Evolutionary conservation across 148 eudicot genomes (phyloP), one percentile per base, ranked within the genome.

Genomic region (Persicaria tinctoria): DNA sequence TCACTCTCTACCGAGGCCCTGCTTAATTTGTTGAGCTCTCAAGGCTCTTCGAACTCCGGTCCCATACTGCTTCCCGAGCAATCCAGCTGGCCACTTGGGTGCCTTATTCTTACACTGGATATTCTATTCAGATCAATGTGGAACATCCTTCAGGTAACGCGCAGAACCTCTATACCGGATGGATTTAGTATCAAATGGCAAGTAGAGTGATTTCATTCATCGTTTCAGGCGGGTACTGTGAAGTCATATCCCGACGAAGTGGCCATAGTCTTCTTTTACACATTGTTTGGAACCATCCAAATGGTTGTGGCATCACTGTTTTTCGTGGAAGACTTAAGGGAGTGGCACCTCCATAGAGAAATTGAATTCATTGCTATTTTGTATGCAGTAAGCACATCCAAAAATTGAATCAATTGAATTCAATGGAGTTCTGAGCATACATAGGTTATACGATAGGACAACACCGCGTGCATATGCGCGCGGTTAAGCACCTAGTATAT

Each of bases 211-310:
- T 51, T 51, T 11, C 16, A 51, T 51, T 59, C 66, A 59, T 59
- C 41, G 2, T 59, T 59, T 20, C 47, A 64, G 70, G 70, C 69
- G 27, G 69, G 38, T 11, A 63, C 69, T 32, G 69, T 14, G 5
- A 63, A 63, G 45, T 11, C 14, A 63, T 63, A 63, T 63, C 46
- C 69, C 2, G 69, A 63, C 38, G 69, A 63, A 38, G 69, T 63
- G 46, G 14, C 69, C 45, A 63, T 63, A 63, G 69, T 63, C 10
- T 63, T 63, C 69, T 63, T 63, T 27, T 9, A 4, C 46, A 63
- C 12, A 6, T 3, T 63, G 13, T 63, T 63, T 38, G 69, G 69
- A 4, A 63, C 46, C 12, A 63, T 63, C 69, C 46, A 63, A 63
- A 32, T 6, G 0, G 69, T 16, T 0, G 8, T 18, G 0, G 17